phyloP scores from a whole-genome alignment of 352 stramenopile species.

The Phytophthora chlamydospora region DNA sequence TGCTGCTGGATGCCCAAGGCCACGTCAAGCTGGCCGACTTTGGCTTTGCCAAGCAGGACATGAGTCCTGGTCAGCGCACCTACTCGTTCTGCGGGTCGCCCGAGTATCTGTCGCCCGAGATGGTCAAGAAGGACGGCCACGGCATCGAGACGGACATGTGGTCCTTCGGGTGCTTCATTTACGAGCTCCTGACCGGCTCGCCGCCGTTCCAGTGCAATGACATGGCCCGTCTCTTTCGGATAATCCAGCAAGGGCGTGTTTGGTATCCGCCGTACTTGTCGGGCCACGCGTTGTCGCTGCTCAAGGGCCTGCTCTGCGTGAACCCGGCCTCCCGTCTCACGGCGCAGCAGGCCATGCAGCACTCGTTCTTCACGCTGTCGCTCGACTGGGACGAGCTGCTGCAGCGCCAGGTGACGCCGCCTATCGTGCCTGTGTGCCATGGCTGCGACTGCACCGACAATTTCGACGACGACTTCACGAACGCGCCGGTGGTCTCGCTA shows the following conservation, averaged over 20 bases:
- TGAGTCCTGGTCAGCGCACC: slow-evolving; percentile 57
- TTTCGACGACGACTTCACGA: slow-evolving; percentile 89
- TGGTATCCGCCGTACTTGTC: slow-evolving; percentile 77
- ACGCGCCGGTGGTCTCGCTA: slow-evolving; percentile 57
- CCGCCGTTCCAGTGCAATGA: slow-evolving; percentile 78
- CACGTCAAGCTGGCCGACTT: slow-evolving; percentile 88
- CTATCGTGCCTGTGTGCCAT: slow-evolving; percentile 63
- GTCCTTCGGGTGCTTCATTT: slow-evolving; percentile 88
- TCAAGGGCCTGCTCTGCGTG: slow-evolving; percentile 60
- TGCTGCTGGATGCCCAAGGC: slow-evolving; percentile 74
- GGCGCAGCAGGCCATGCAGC: slow-evolving; percentile 66
- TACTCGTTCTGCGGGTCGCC: slow-evolving; percentile 87
- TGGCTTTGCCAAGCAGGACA: slow-evolving; percentile 81
- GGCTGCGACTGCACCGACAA: slow-evolving; percentile 77
- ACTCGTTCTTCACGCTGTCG: slow-evolving; percentile 71
- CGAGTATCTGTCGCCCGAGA: slow-evolving; percentile 88
- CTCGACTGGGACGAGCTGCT: slow-evolving; percentile 75
- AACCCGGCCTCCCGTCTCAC: slow-evolving; percentile 58
- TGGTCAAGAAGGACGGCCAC: slow-evolving; percentile 76
- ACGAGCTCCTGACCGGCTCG: slow-evolving; percentile 74
- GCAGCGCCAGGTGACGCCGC: slow-evolving; percentile 63
- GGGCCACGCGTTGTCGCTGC: slow-evolving; percentile 43
- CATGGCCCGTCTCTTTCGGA: slow-evolving; percentile 63
- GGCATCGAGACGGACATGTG: slow-evolving; percentile 86
- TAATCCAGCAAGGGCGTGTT: slow-evolving; percentile 63